Percentiles rank a stretch among this genome's conserved stretches.
phyloP scores from a whole-genome alignment of 208 protist genomes.

The Tritrichomonas musculus region DNA sequence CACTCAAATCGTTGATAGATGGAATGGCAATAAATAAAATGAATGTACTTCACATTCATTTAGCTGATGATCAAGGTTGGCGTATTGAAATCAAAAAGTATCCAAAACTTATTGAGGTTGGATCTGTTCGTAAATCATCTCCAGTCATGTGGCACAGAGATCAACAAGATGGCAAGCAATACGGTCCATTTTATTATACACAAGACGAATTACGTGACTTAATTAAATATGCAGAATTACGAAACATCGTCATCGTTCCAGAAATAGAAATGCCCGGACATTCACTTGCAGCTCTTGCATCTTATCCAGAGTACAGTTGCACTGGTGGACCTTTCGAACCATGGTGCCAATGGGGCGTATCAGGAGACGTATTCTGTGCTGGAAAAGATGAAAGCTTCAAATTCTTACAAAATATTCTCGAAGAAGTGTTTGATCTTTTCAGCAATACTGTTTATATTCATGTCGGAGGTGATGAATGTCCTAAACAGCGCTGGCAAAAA shows the following conservation, averaged over 20 bases:
- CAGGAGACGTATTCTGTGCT: background rate
- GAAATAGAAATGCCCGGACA: conserved; percentile 31
- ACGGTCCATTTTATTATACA: background rate
- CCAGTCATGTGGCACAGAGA: too few species aligned
- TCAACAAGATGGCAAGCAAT: too few species aligned
- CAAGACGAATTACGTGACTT: background rate
- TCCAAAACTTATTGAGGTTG: background rate
- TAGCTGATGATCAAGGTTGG: background rate
- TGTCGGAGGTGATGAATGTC: background rate
- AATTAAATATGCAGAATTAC: background rate
- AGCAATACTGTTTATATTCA: background rate
- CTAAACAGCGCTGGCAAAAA: background rate
- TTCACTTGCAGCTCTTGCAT: background rate
- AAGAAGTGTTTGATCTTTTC: background rate
- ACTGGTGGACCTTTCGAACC: background rate
- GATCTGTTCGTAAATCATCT: background rate
- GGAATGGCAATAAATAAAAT: background rate
- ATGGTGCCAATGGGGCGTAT: background rate
- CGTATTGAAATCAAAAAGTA: conserved; percentile 12
- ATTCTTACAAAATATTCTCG: background rate
- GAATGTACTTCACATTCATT: background rate
- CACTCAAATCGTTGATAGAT: background rate
- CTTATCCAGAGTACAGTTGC: background rate
- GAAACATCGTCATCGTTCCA: background rate
- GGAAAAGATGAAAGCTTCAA: background rate